Conservation (phyloP, 2,329 filamentous ascomycete species). For the Botrytis hyacinthi region DNA sequence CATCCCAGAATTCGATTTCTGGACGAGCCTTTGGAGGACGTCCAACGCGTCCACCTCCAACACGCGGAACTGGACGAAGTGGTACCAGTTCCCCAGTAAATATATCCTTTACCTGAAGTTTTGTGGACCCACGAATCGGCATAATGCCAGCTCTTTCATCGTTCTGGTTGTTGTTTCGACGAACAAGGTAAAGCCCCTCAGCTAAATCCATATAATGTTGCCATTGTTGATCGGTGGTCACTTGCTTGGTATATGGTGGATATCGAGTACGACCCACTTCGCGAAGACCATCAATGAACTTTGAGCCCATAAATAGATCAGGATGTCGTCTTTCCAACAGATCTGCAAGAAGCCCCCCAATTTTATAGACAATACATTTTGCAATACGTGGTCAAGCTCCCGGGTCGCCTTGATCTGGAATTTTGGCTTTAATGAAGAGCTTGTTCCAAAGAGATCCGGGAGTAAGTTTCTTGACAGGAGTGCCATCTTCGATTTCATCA, state of each 20-base stretch:
- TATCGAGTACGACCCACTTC: not conserved
- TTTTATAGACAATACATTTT: constrained; percentile 16
- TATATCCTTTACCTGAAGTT: not conserved
- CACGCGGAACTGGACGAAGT: not conserved
- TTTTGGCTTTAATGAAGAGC: not conserved
- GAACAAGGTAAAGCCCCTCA: constrained; percentile 9
- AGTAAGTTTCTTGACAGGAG: constrained; percentile 9
- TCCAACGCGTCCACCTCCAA: constrained; percentile 1
- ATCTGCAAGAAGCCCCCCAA: constrained; percentile 4
- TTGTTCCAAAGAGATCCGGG: not conserved
- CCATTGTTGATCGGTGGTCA: constrained; percentile 2
- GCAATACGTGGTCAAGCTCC: constrained; percentile 13
- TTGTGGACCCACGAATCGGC: not conserved
- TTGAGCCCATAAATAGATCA: not conserved
- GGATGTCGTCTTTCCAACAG: constrained; percentile 2
- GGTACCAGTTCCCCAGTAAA: constrained; percentile 1
- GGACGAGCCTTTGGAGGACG: not conserved
- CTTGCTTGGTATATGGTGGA: constrained; percentile 10
- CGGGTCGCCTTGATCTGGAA: constrained; percentile 2
- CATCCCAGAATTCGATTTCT: not conserved
- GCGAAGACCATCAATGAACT: not conserved
- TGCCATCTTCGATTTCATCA: not conserved
- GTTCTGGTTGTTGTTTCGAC: constrained; percentile 7
- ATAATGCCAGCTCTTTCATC: not conserved
- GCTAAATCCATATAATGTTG: not conserved